Base-by-base conservation (phyloP, 345 rosid species). In the Acer negundo region DNA sequence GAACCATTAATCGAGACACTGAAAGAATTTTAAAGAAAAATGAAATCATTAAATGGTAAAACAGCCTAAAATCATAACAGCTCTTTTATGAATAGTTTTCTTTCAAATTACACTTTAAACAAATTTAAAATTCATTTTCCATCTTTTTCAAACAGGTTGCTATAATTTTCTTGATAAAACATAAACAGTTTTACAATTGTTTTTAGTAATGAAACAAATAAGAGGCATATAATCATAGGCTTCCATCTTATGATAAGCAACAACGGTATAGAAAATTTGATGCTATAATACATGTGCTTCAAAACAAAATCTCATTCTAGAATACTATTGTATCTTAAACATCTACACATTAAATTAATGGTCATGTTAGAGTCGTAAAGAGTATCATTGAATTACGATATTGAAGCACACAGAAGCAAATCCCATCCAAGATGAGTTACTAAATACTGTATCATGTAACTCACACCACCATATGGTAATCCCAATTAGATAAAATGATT, bases 1-100 rank as follows among this genome's bases (percentile, higher is more conserved):
- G 93, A 79, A 69, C 86, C 92, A 75, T 85, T 90, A 56, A 93
- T 90, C 61, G 98, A 97, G 59, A 97, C 86, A 71, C 99, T 97
- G 97, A 56, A 87, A 79, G 16, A 75, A 72, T 23, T 38, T 11
- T 78, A 26, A 35, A 80, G 63, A 6, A 38, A 66, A 56, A 42
- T 62, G 24, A 42, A 77, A 56, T 7, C 3, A 24, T 71, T 35
- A 73, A 62, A 72, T 19, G 40, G 67, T 49, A 69, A 75, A 79
- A 58, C 20, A 44, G 68, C 38, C 72, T 12, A 40, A 31, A 70
- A 69, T 42, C 11, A 35, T 66, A 73, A 28, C 24, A 76, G 10
- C 23, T 46, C 24, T 65, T 44, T n/a, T 8, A 51, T 40, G 15
- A 49, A 62, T n/a, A 10, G 55, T 53, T 46, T 20, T 71, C 51